Base-by-base conservation (phyloP, 352 stramenopile species). In the Phytopythium ostracodes region DNA sequence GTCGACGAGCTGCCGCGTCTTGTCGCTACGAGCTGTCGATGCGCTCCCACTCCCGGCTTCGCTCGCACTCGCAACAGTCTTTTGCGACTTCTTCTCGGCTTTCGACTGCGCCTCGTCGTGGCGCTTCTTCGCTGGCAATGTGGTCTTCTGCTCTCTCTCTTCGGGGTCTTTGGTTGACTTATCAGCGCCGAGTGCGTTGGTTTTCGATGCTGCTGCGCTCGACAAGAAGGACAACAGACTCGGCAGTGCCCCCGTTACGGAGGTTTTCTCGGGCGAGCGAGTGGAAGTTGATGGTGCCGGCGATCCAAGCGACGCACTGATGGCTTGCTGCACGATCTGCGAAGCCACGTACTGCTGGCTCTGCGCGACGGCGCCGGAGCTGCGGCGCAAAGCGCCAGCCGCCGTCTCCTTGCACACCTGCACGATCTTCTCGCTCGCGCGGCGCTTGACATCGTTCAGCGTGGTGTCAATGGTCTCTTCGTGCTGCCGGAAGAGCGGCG, bases 341-440 rank as follows among this genome's bases (percentile, higher is more conserved):
- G 76, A 67, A 2, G 79, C 75, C 12, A 91, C 63, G 46, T 77
- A 89, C 60, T 89, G 78, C 52, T 89, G 82, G 29, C 82, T 77
- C 59, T 91, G 81, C 0, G 68, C 69, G 36, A 91, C 71, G 4
- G 82, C 76, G 18, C 84, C 79, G 7, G 79, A 88, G 55, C 79
- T 77, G 24, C 78, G 79, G 25, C 77, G 74, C 18, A 91, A 60
- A 10, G 81, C 81, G 8, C 88, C 62, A n/a, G 73, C 68, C 10
- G 79, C 79, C 17, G 79, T 87, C 36, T 91, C 82, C 52, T 82
- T 87, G 60, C 77, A 88, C 1, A 88, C 67, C 47, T 87, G 76
- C 42, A 84, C 67, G 65, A 91, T 73, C 59, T 77, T 88, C 33
- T 85, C 82, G 11, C 79, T 86, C 17, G 82, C 82, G 42, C 79